phyloP scores from a whole-genome alignment of 129 eudicot genomes.

The sunflower (Helianthus annuus) region DNA sequence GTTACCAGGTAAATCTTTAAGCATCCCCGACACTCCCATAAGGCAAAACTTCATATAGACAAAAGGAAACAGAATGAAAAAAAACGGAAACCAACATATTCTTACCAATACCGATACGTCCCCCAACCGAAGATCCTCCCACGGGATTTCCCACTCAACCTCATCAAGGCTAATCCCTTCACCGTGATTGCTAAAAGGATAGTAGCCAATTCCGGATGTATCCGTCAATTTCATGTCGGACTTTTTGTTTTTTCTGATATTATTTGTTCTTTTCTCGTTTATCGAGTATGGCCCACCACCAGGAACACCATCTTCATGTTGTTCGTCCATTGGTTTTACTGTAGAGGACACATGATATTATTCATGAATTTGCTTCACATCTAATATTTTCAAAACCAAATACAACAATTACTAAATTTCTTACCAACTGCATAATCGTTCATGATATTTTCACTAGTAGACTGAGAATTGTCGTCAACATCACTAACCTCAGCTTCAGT shows the following conservation, averaged over 20 bases:
- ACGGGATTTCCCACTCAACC: slow-evolving; percentile 84
- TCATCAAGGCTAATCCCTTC: slow-evolving; percentile 60
- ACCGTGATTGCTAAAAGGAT: slow-evolving; percentile 28
- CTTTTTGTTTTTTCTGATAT: slow-evolving; percentile 16
- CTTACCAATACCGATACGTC: slow-evolving; percentile 93
- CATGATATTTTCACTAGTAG: slow-evolving; percentile 3
- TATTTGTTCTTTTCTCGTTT: slow-evolving; percentile 21
- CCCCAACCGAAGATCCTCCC: slow-evolving; percentile 95
- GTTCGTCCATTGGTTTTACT: too few relatives aligned
- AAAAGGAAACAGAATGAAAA: not conserved
- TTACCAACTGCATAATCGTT: too few relatives aligned
- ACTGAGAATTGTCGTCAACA: slow-evolving; percentile 11
- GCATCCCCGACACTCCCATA: too few relatives aligned
- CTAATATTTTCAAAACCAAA: too few relatives aligned
- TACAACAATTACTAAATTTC: too few relatives aligned
- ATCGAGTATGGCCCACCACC: slow-evolving; percentile 14
- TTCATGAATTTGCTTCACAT: too few relatives aligned
- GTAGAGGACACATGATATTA: too few relatives aligned
- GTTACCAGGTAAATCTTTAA: not conserved
- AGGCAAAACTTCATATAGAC: too few relatives aligned
- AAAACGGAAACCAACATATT: slow-evolving; percentile 11
- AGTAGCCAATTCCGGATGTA: too few relatives aligned
- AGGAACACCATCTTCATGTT: too few relatives aligned
- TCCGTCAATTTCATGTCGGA: not conserved
- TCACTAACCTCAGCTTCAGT: slow-evolving; percentile 27